These are phyloP conservation scores for Alnus rubra DNA, from an alignment of 306 rosid species.

Conservation along the genomic window DNA sequence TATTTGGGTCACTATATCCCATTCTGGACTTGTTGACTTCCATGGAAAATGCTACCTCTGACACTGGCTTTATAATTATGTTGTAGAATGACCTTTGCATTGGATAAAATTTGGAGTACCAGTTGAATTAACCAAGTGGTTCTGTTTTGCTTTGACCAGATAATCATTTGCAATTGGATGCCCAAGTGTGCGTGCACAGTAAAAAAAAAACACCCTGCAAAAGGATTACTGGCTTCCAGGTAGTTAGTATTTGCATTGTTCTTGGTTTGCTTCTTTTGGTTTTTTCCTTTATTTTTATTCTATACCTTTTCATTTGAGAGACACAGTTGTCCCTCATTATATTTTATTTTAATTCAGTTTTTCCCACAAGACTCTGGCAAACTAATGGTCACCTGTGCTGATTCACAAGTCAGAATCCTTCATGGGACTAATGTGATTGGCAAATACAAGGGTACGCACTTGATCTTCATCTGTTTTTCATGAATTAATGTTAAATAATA, in stretches of 20 bases:
- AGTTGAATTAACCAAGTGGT: constrained; percentile 21
- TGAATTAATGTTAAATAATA: constrained; percentile 5
- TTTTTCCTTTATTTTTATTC: background rate
- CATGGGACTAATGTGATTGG: constrained; percentile 69
- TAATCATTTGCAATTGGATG: constrained; percentile 65
- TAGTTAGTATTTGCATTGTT: constrained; percentile 26
- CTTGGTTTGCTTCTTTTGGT: constrained; percentile 21
- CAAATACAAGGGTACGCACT: constrained; percentile 70
- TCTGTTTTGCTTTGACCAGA: constrained; percentile 53
- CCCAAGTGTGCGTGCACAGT: constrained; percentile 52
- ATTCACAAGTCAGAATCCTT: constrained; percentile 86
- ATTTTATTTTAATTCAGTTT: constrained; percentile 54
- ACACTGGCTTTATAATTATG: background rate
- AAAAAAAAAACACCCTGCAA: constrained; percentile 79
- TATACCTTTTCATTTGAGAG: background rate
- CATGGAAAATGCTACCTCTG: background rate
- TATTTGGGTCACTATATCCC: background rate
- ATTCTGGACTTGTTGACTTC: background rate
- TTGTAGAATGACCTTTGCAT: background rate
- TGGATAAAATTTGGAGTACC: background rate
- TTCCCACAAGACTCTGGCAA: constrained; percentile 68
- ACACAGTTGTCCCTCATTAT: constrained; percentile 8
- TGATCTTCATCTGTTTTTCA: constrained; percentile 14
- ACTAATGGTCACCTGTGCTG: constrained; percentile 83
- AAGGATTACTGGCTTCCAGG: constrained; percentile 92